Base-by-base conservation (phyloP, 2,329 filamentous ascomycete species). In the Piedraia hortae region DNA sequence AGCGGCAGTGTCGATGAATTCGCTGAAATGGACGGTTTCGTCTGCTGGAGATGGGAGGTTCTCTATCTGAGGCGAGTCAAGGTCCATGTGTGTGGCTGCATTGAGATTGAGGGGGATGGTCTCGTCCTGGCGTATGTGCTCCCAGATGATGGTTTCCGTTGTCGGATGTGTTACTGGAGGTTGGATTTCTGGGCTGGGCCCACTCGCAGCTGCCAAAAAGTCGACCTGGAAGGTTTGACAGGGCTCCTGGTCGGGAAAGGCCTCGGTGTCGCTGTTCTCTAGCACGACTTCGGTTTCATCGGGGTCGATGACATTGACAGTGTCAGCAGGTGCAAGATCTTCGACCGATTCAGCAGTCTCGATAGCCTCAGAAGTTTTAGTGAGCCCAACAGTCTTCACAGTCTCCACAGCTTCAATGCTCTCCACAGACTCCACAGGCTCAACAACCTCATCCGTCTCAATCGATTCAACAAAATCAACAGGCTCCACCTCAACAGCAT, bases 51-150 rank as follows among this genome's bases (percentile, higher is more conserved):
- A n/a, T n/a, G n/a, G n/a, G n/a, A n/a, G n/a, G 6, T 9, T 16
- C 10, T 28, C 24, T n/a, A 6, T 15, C 9, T 14, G 4, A n/a
- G 4, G 10, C 12, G 13, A 17, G 4, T 17, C 21, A 12, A 22
- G 10, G 10, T 16, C 14, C 8, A 16, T 10, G 16, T 10, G 10
- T 10, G 16, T 7, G 16, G 10, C 16, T 7, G 16, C 7, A 17
- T 39, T 34, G 21, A 41, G 36, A 18, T 36, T 25, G 22, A 42
- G 30, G 2, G 33, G 32, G 12, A 40, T 39, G 7, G 37, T 37
- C n/a, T 28, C 21, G 18, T 39, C 35, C 10, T 38, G 25, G 4
- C 32, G 29, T 7, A 41, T 18, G 20, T 39, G 37, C 6, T 35
- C 28, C 38, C 38, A 41, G n/a, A 33, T 22, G 6, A 40, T 22